phyloP scores from a whole-genome alignment of 2,329 filamentous ascomycete genomes.

The Hypoxylon sp. region DNA sequence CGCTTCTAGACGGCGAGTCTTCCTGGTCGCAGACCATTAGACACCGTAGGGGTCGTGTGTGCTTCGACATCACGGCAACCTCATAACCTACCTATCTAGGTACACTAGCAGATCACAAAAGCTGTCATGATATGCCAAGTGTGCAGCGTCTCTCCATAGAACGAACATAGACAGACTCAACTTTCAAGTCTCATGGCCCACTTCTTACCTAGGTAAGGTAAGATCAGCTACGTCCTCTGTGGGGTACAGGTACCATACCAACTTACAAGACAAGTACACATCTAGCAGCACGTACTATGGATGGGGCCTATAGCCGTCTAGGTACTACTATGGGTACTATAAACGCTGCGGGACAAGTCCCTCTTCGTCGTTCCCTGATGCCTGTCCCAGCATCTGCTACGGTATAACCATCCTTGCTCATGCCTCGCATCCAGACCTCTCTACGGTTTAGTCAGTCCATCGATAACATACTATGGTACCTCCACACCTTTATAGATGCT shows the following conservation, averaged over 20 bases:
- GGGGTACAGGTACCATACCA: not conserved
- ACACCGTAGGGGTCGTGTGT: not conserved
- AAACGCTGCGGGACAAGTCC: conserved; percentile 28
- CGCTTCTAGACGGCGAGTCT: conserved; percentile 6
- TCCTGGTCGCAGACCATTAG: not conserved
- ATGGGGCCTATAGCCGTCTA: not conserved
- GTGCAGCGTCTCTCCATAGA: not conserved
- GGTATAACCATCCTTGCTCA: conserved; percentile 51
- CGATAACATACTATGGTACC: conserved; percentile 53
- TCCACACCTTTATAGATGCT: conserved; percentile 51
- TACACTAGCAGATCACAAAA: not conserved
- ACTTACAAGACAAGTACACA: not conserved
- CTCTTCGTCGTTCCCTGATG: conserved; percentile 48
- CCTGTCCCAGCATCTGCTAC: conserved; percentile 44
- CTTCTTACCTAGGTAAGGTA: not conserved
- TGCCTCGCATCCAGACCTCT: conserved; percentile 54
- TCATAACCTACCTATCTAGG: not conserved
- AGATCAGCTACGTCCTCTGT: not conserved
- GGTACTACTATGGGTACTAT: conserved; percentile 1
- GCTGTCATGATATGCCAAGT: not conserved
- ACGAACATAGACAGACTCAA: not conserved
- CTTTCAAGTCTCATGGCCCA: not conserved
- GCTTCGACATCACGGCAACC: not conserved
- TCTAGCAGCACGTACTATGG: not conserved
- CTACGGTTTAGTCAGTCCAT: conserved; percentile 55